Conservation (phyloP, 441 rosid genomes). For the Syzygium syzygioides region DNA sequence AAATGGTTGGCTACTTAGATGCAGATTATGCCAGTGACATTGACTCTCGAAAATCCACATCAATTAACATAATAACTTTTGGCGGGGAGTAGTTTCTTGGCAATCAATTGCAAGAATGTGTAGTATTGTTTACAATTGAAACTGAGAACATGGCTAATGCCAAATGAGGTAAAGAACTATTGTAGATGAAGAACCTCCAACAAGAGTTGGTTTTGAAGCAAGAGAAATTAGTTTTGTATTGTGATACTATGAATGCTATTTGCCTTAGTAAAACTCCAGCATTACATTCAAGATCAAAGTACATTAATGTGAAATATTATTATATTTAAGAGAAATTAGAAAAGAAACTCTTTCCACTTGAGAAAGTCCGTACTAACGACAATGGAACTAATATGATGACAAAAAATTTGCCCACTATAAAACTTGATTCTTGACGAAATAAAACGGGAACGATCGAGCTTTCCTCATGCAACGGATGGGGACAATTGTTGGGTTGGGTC, state of each 20-base stretch:
- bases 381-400: neutral
- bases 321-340: neutral
- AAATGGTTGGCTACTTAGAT: no score
- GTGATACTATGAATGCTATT: neutral
- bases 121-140: neutral
- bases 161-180: neutral
- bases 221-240: neutral
- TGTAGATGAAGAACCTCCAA: neutral
- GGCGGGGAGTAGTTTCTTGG: neutral
- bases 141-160: neutral
- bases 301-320: neutral
- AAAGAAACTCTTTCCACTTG: neutral
- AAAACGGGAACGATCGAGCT: neutral
- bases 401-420: neutral
- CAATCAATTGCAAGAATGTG: neutral
- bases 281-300: neutral
- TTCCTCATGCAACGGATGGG: neutral
- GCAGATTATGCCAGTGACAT: no score
- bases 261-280: neutral
- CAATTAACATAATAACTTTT: neutral
- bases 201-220: neutral
- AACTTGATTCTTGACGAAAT: neutral
- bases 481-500: neutral
- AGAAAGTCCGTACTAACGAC: neutral
- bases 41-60: neutral